Evolutionary conservation across 129 eudicot genomes (phyloP), one percentile per base, ranked within the genome.

Genomic region (Logfia minima): DNA sequence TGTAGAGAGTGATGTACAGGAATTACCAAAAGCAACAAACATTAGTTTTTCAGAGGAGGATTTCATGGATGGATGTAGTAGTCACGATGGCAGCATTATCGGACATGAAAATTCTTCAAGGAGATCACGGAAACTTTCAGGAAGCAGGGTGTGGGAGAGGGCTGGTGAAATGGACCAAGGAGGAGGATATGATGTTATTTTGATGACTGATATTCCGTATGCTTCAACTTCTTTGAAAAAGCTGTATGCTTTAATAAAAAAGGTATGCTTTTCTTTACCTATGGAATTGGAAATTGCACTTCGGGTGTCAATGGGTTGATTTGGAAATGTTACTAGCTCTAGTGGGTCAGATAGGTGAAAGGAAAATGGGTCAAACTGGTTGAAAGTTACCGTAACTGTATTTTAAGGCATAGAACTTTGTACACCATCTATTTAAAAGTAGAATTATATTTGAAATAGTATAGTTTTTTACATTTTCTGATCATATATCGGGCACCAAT

Each of bases 81-180:
- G 96, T 82, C 96, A 83, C 59, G 96, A 90, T 72, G 96, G 90
- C 21, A 90, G 92, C 72, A 77, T 80, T 26, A 74, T 85, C 32
- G 92, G 88, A 18, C 90, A 68, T 31, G 96, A 87, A 58, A 67
- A 77, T 69, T 83, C 83, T 17, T 86, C 86, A 9, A 87, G 90
- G 80, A 74, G 92, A 66, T 90, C 96, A 16, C 75, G 92, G 65
- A 81, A 81, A 37, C 92, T 90, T 67, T 90, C 92, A 2, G 92
- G 92, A 65, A 90, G 96, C 74, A 78, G 92, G 65, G 90, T 87
- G 16, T 90, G 96, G 96, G 96, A 87, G 77, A 80, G 96, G 79
- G 90, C 92, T 82, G 82, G 79, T 75, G 92, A 85, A 64, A 75
- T 81, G 7, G 85, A 85, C 70, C 85, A 79, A 29, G 80, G 74